Base-by-base conservation (phyloP, 1,139 yeast genomes). In the Kluyveromyces sp. region DNA sequence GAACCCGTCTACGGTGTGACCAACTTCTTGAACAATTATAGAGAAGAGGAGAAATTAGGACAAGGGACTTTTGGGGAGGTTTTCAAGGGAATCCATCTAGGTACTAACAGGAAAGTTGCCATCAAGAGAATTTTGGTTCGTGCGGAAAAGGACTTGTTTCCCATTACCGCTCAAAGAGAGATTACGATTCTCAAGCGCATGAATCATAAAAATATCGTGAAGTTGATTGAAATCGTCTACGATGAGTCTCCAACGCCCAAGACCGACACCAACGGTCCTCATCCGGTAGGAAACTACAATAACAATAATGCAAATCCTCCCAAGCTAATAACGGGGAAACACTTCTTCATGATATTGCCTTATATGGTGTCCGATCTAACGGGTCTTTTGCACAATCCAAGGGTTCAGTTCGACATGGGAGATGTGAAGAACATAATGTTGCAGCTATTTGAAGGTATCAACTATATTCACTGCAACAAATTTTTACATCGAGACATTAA, bases 61-160 rank as follows among this genome's bases (percentile, higher is more conserved):
- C 95, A 90, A 64, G 98, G 98, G 6, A 94, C 98, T 0, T 92
- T 92, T 65, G 89, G 87, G 25, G 81, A 85, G 42, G 96, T 88
- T 2, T 81, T 81, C 63, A 83, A 83, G 59, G 97, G 96, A 4
- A 58, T 69, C 25, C 77, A 75, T 53, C 63, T 67, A 39, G 65
- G 67, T 15, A 65, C 78, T 0, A 71, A 76, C 21, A 72, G 77
- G 48, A 69, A 78, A 27, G 97, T 89, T 25, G 97, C 97, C 1
- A 71, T 94, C 56, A 94, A 94, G 64, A 87, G 85, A 61, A 78
- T 92, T 43, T 71, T 90, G 26, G 78, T 86, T 53, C 92, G 86
- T 59, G 84, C 86, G 46, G 88, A 85, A 41, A 87, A 85, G 57
- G 96, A 89, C 56, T 92, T 96, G 33, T 89, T 92, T 62, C 98